Conservation (phyloP, 768 basidiomycete species). For the Ramaria sp. region DNA sequence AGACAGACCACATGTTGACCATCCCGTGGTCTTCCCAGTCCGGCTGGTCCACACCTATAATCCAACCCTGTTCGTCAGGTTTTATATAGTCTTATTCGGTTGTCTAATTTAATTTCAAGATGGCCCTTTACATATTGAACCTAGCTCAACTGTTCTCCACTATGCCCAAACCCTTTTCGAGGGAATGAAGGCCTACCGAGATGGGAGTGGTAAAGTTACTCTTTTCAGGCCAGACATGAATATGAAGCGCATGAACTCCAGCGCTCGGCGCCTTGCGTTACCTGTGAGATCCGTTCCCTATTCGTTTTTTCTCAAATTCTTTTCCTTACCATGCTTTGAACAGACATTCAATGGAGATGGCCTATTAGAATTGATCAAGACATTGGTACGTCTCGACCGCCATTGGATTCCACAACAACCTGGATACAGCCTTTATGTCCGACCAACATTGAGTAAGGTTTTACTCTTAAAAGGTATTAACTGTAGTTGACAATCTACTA, state of each 20-base stretch:
- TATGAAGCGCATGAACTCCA: slow-evolving; percentile 90
- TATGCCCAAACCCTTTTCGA: slow-evolving; percentile 91
- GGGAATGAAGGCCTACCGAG: slow-evolving; percentile 89
- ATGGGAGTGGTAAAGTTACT: slow-evolving; percentile 57
- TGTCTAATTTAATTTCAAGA: slow-evolving; percentile 28
- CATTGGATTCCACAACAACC: slow-evolving; percentile 86
- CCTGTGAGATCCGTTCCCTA: slow-evolving; percentile 37
- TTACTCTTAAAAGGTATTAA: neutral
- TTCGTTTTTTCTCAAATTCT: neutral
- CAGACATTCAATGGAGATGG: slow-evolving; percentile 72
- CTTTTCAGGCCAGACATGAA: slow-evolving; percentile 96
- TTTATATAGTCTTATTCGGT: neutral
- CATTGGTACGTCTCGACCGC: slow-evolving; percentile 72
- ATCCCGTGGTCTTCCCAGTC: slow-evolving; percentile 54
- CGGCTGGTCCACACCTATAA: slow-evolving; percentile 79
- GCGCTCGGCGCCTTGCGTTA: slow-evolving; percentile 66
- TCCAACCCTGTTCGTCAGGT: slow-evolving; percentile 61
- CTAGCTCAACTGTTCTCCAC: slow-evolving; percentile 78
- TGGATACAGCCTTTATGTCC: slow-evolving; percentile 87
- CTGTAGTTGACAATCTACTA: slow-evolving; percentile 18
- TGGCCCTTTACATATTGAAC: slow-evolving; percentile 62
- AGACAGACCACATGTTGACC: slow-evolving; percentile 81
- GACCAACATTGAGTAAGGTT: slow-evolving; percentile 56
- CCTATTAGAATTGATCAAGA: slow-evolving; percentile 71
- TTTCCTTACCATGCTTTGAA: slow-evolving; percentile 1